Evolutionary conservation across 164 flowering plant species (phyloP), one percentile per base, ranked within the genome.

Genomic region (Magnolia officinalis): DNA sequence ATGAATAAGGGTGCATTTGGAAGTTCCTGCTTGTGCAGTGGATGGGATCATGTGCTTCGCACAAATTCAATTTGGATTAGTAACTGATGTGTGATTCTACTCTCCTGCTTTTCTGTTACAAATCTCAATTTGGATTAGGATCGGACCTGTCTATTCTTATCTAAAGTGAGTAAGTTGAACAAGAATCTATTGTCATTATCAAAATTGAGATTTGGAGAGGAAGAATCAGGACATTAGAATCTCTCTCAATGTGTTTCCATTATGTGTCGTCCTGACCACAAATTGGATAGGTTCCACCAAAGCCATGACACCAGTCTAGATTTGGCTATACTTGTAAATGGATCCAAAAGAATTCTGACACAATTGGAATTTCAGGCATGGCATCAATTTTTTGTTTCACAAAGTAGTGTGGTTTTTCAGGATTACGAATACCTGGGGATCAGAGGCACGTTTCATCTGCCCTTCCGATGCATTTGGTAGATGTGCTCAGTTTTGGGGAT

Each of bases 401-500:
- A 2, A 29, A 50, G 55, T 49, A 18, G 55, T 9, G 10, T 70
- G 6, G 9, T 59, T 72, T 76, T 81, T 67, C 87, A 96, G 99
- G 97, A 16, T 84, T 90, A 76, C 83, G 95, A 26, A 74, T 94
- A 80, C 88, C 97, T 70, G 89, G 71, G 78, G 98, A 96, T 72
- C 98, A 96, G 79, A 91, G 95, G 81, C 95, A 92, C 80, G 77
- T 87, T 52, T 80, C 93, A 51, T 75, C 96, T 78, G 78, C 89
- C 76, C 97, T 94, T 80, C 99, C 98, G 2, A 24, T 84, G 83
- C 98, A 96, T 85, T 85, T 96, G 74, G 90, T 80, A 50, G 97
- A 91, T 82, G 91, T 92, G 79, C 92, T 93, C 29, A 68, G 79
- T 77, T 81, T 78, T 29, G 81, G 84, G 78, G 95, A 92, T 72